Evolutionary conservation across 73 alveolate genomes (phyloP).

Genomic region (Paraurostyla sp.): DNA sequence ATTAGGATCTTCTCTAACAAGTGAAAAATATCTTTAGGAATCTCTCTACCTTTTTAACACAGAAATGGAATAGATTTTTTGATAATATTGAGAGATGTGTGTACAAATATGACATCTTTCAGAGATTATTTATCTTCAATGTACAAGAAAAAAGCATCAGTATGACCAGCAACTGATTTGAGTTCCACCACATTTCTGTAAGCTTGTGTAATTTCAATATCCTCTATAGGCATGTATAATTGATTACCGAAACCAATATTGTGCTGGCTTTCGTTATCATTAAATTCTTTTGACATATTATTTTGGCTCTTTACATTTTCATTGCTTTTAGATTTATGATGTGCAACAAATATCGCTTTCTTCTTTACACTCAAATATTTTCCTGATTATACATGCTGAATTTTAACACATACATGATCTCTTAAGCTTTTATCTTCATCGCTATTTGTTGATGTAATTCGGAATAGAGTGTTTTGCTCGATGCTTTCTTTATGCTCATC

Average conservation of each 20-base stretch:
- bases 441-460: slow-evolving; percentile 64
- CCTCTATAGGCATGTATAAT: slow-evolving; percentile 71
- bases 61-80: slow-evolving; percentile 3
- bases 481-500: background rate
- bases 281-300: no score
- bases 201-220: slow-evolving; percentile 67
- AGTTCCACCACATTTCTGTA: slow-evolving; percentile 64
- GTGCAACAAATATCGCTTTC: background rate
- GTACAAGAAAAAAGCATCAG: slow-evolving; percentile 73
- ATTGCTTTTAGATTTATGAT: background rate
- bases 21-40: slow-evolving; percentile 8
- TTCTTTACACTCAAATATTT: slow-evolving; percentile 45
- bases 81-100: slow-evolving; percentile 62
- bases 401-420: slow-evolving; percentile 63
- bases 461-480: slow-evolving; percentile 49
- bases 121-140: slow-evolving; percentile 52
- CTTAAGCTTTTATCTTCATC: slow-evolving; percentile 69
- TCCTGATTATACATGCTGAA: slow-evolving; percentile 55
- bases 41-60: slow-evolving; percentile 1
- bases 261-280: no score
- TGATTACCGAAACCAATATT: slow-evolving; percentile 27
- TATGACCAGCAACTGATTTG: slow-evolving; percentile 57
- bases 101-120: slow-evolving; percentile 64
- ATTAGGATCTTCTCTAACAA: background rate
- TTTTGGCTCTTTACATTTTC: background rate